Conservation (phyloP, 768 basidiomycete species). For the Chlorophyllum brunneum region DNA sequence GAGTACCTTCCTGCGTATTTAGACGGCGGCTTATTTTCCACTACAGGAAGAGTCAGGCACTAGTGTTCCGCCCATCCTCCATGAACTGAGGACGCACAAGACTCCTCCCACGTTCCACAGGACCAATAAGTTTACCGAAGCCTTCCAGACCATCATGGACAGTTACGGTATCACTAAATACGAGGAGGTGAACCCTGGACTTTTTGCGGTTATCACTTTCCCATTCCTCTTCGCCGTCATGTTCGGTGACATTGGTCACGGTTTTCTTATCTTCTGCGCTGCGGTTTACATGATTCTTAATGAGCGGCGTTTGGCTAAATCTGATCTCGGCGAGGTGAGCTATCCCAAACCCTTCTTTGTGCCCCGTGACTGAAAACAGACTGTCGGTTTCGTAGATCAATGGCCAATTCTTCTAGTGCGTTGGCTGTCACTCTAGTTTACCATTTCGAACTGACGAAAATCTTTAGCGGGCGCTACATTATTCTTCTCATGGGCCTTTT, state of each 20-base stretch:
- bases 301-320: slow-evolving; percentile 77
- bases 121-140: slow-evolving; percentile 94
- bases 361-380: background rate
- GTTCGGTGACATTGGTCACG: slow-evolving; percentile 99
- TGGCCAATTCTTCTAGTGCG: slow-evolving; percentile 91
- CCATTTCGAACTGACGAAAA: slow-evolving; percentile 13
- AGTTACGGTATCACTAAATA: slow-evolving; percentile 93
- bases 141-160: slow-evolving; percentile 98
- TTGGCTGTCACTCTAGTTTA: slow-evolving; percentile 17
- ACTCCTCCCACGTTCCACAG: slow-evolving; percentile 94
- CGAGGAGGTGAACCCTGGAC: slow-evolving; percentile 94
- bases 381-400: slow-evolving; percentile 52
- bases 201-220: slow-evolving; percentile 91
- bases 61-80: slow-evolving; percentile 85
- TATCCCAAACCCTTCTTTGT: background rate
- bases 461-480: slow-evolving; percentile 91
- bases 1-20: slow-evolving; percentile 26
- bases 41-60: slow-evolving; percentile 85
- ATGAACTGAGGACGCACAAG: slow-evolving; percentile 85
- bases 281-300: slow-evolving; percentile 82
- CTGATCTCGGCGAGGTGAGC: slow-evolving; percentile 70
- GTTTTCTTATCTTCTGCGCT: slow-evolving; percentile 70
- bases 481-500: slow-evolving; percentile 98
- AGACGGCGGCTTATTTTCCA: slow-evolving; percentile 19
- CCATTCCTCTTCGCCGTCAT: slow-evolving; percentile 99